Conservation (phyloP, 352 stramenopile genomes). For the Phytophthora palmivora region DNA sequence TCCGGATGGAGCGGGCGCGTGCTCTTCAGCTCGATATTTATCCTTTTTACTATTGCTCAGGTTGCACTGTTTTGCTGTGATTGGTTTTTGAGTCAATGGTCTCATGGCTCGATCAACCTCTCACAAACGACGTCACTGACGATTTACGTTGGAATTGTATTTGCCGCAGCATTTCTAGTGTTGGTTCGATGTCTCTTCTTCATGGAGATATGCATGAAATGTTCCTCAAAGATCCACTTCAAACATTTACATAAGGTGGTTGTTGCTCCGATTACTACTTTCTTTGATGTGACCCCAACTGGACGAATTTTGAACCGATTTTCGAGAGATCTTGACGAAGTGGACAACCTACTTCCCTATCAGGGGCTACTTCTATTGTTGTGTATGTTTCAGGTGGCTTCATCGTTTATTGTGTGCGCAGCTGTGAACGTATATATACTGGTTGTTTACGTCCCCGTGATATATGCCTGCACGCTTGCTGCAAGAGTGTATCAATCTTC, state of each 20-base stretch:
- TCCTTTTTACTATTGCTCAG: constrained; percentile 51
- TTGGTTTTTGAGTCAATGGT: constrained; percentile 63
- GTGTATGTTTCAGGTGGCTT: constrained; percentile 51
- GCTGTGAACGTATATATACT: constrained; percentile 56
- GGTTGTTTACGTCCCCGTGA: constrained; percentile 56
- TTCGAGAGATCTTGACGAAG: constrained; percentile 65
- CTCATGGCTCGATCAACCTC: constrained; percentile 36
- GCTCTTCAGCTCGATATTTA: constrained; percentile 32
- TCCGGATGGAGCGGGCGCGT: constrained; percentile 55
- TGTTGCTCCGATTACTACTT: constrained; percentile 57
- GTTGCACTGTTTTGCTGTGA: constrained; percentile 55
- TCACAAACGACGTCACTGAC: constrained; percentile 42
- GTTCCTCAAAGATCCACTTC: constrained; percentile 50
- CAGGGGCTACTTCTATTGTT: constrained; percentile 53
- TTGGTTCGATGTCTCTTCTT: constrained; percentile 52
- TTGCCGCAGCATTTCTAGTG: constrained; percentile 33
- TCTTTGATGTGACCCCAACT: no score
- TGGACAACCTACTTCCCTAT: constrained; percentile 65
- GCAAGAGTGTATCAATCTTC: constrained; percentile 87
- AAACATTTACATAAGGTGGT: constrained; percentile 59
- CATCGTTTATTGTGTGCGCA: constrained; percentile 55
- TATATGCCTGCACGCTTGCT: constrained; percentile 25
- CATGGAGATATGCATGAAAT: constrained; percentile 59
- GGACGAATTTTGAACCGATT: constrained; percentile 74
- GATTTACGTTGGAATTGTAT: constrained; percentile 52